phyloP scores from a whole-genome alignment of 1,284 basidiomycete genomes.

The Limonomyces culmigenus region DNA sequence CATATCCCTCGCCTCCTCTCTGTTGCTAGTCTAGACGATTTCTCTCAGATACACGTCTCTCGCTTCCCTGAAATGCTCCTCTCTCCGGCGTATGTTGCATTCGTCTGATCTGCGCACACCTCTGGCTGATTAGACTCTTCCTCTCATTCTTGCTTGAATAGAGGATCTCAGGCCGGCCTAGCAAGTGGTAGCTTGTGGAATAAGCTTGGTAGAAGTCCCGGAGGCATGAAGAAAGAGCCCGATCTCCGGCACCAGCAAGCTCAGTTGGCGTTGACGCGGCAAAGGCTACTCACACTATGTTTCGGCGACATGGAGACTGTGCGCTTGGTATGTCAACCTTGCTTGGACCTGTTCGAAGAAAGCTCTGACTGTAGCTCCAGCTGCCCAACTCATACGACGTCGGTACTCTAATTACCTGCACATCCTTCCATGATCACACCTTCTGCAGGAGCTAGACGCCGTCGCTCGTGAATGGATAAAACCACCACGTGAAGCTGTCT shows the following conservation, averaged over 20 bases:
- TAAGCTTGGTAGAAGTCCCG: slow-evolving; percentile 23
- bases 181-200: slow-evolving; percentile 35
- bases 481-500: slow-evolving; percentile 57
- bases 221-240: slow-evolving; percentile 30
- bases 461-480: slow-evolving; percentile 71
- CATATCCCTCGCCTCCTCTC: too few relatives aligned
- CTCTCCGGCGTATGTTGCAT: slow-evolving; percentile 52
- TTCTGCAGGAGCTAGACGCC: slow-evolving; percentile 49
- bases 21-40: too few relatives aligned
- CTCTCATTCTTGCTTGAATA: too few relatives aligned
- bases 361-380: slow-evolving; percentile 7
- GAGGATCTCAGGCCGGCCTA: too few relatives aligned
- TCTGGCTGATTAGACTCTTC: too few relatives aligned
- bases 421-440: neutral
- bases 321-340: slow-evolving; percentile 29
- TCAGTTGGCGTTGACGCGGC: slow-evolving; percentile 46
- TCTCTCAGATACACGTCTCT: too few relatives aligned
- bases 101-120: too few relatives aligned
- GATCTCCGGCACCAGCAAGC: slow-evolving; percentile 32
- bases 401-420: slow-evolving; percentile 19
- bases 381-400: neutral
- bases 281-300: slow-evolving; percentile 62
- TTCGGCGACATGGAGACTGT: slow-evolving; percentile 74
- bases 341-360: too few relatives aligned
- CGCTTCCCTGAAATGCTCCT: slow-evolving; percentile 43